Evolutionary conservation across 768 basidiomycete species (phyloP).

Genomic region (Suillus plorans): DNA sequence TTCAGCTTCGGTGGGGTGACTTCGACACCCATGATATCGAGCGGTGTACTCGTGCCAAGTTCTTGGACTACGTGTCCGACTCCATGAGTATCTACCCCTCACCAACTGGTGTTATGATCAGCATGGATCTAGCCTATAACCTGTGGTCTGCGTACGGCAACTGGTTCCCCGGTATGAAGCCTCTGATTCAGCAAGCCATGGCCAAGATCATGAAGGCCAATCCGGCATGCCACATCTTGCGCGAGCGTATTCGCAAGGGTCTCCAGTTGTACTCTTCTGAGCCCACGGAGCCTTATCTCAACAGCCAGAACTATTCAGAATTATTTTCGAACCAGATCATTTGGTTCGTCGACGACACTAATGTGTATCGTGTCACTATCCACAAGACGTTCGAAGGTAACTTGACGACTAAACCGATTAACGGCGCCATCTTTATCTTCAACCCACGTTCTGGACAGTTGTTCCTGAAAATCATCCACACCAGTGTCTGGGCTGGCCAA

Average conservation of each 20-base stretch:
- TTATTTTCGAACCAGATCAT: conserved; percentile 98
- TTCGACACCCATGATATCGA: conserved; percentile 99
- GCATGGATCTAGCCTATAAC: conserved; percentile 98
- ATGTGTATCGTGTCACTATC: no score
- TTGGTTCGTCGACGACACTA: conserved; percentile 99
- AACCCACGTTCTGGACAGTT: conserved; percentile 98
- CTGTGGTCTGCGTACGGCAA: conserved; percentile 98
- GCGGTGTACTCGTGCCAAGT: conserved; percentile 97
- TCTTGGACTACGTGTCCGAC: conserved; percentile 98
- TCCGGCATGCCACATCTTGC: conserved; percentile 93
- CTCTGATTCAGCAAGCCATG: conserved; percentile 99
- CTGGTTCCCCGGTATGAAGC: no score
- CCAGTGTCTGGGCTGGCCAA: conserved; percentile 99
- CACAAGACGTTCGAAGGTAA: conserved; percentile 99
- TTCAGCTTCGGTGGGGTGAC: conserved; percentile 95
- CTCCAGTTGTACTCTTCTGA: conserved; percentile 99
- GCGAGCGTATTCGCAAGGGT: conserved; percentile 98
- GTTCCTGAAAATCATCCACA: conserved; percentile 99
- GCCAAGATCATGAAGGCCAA: conserved; percentile 99
- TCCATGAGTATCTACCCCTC: conserved; percentile 99
- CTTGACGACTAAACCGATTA: conserved; percentile 98
- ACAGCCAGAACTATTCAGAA: conserved; percentile 97
- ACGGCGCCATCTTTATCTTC: conserved; percentile 98
- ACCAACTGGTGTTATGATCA: conserved; percentile 97
- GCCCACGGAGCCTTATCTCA: conserved; percentile 97